Conservation (phyloP, 129 eudicot genomes). For the Chrysanthemum makinoi region DNA sequence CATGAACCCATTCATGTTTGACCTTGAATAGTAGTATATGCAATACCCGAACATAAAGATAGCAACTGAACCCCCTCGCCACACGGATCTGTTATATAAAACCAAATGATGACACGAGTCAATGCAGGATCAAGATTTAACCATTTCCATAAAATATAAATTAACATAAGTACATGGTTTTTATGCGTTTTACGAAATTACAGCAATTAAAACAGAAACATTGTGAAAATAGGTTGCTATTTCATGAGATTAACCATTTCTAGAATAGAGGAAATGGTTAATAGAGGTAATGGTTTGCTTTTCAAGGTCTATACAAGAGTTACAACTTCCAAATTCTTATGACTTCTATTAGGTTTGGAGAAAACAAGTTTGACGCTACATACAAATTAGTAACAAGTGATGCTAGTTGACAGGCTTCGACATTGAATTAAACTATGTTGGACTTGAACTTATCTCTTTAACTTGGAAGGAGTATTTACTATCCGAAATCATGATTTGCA, state of each 20-base stretch:
- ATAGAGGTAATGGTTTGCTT: background rate
- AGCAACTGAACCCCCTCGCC: constrained; percentile 84
- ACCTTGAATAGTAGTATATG: constrained; percentile 53
- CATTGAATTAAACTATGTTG: background rate
- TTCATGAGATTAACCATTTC: too few relatives aligned
- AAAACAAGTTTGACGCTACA: background rate
- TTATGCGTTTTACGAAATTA: background rate
- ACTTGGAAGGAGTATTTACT: constrained; percentile 6
- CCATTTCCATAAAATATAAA: background rate
- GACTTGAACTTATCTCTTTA: background rate
- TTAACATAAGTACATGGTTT: background rate
- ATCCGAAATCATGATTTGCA: background rate
- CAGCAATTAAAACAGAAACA: background rate
- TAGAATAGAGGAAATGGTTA: background rate
- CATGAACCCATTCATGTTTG: constrained; percentile 82
- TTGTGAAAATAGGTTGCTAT: too few relatives aligned
- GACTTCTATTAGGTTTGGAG: background rate
- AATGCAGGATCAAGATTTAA: constrained; percentile 3
- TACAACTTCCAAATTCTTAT: background rate
- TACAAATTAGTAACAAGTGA: background rate
- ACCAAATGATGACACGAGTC: background rate
- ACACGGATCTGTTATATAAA: constrained; percentile 57
- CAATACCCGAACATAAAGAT: constrained; percentile 69
- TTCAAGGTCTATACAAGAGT: background rate
- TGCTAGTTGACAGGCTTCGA: background rate